These are phyloP conservation scores for Lolium perenne DNA, from an alignment of 176 grass and related monocot genomes.

Conservation along the genomic window DNA sequence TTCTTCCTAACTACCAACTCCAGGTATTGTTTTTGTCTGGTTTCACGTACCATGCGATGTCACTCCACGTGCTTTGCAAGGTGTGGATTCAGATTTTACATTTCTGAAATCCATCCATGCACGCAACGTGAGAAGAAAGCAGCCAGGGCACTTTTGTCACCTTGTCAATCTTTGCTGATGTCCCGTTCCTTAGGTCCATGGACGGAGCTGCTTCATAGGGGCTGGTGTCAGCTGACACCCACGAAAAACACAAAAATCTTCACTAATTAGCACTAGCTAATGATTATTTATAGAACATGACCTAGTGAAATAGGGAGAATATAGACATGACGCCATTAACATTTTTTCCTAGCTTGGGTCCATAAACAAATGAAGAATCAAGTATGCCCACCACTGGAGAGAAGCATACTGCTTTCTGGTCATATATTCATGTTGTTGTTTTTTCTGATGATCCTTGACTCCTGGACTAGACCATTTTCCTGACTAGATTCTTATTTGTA, in stretches of 20 bases:
- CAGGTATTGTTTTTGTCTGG: not conserved
- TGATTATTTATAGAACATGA: no score
- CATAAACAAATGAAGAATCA: no score
- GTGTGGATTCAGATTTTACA: conserved; percentile 27
- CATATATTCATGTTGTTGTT: not conserved
- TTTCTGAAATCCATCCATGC: conserved; percentile 53
- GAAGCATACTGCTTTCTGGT: not conserved
- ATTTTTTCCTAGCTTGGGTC: no score
- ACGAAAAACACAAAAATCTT: no score
- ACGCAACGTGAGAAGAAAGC: conserved; percentile 51
- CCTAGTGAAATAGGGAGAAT: no score
- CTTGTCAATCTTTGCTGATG: conserved; percentile 17
- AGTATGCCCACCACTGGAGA: no score
- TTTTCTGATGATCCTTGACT: conserved; percentile 25
- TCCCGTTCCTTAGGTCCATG: conserved; percentile 2
- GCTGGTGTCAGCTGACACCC: no score
- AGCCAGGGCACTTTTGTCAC: conserved; percentile 34
- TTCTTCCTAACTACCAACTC: not conserved
- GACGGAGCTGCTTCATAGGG: not conserved
- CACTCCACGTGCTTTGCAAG: conserved; percentile 32
- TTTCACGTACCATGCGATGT: conserved; percentile 3
- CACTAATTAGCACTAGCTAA: no score
- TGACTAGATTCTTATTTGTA: no score
- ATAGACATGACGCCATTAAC: no score
- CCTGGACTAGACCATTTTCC: not conserved